Percentiles rank a stretch among this genome's conserved stretches.
Conservation (phyloP, 2,329 filamentous ascomycete species). For the Aspergillus versicolor region DNA sequence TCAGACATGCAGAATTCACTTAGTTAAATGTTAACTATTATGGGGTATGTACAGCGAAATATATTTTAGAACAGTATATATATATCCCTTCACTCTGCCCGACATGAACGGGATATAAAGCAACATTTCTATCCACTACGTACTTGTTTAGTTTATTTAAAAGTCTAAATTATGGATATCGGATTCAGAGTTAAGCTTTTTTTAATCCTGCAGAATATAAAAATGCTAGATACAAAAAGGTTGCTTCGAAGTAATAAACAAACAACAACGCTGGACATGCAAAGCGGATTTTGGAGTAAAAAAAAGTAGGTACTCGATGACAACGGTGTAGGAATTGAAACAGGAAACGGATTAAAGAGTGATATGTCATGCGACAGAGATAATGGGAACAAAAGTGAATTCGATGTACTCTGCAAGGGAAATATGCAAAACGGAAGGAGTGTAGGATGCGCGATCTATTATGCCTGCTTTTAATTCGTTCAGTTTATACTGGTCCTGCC, state of each 20-base stretch:
- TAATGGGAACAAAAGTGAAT: neutral
- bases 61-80: too few relatives aligned
- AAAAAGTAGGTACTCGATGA: neutral
- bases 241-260: neutral
- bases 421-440: neutral
- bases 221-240: neutral
- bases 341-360: neutral
- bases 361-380: neutral
- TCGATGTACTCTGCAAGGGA: slow-evolving; percentile 2
- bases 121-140: too few relatives aligned
- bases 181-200: neutral
- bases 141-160: too few relatives aligned
- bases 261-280: neutral
- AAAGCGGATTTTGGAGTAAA: neutral
- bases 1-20: neutral
- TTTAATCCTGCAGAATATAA: neutral
- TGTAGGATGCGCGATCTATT: neutral
- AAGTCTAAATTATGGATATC: neutral
- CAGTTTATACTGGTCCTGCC: slow-evolving; percentile 15
- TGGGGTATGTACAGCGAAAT: too few relatives aligned
- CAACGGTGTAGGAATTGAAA: neutral
- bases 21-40: too few relatives aligned
- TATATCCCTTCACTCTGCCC: too few relatives aligned
- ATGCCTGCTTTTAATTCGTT: neutral
- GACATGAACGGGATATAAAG: too few relatives aligned